Conservation (phyloP, 177 flowering plant genomes). For the Vitis hybrid region DNA sequence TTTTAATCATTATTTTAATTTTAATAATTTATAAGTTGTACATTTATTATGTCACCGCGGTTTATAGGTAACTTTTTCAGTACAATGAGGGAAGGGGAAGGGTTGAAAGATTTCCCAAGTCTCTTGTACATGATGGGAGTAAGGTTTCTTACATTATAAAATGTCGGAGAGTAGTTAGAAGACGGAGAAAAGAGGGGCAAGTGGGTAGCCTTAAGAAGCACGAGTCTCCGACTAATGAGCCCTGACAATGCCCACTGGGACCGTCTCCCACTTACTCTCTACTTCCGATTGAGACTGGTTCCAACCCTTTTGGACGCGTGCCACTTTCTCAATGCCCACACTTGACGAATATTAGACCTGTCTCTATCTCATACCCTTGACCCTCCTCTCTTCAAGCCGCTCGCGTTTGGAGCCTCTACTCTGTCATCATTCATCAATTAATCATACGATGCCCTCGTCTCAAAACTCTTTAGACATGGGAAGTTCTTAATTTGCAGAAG, state of each 20-base stretch:
- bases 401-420: neutral
- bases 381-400: neutral
- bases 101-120: too few species aligned
- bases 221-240: neutral
- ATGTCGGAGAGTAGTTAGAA: neutral
- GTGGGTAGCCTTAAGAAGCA: neutral
- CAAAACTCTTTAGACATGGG: too few species aligned
- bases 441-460: too few species aligned
- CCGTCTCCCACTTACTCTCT: neutral
- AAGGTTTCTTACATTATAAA: too few species aligned
- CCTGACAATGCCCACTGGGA: neutral
- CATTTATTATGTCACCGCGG: too few species aligned
- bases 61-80: too few species aligned
- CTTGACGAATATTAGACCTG: neutral
- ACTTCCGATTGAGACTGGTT: slow-evolving; percentile 8
- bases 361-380: neutral
- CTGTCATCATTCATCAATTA: too few species aligned
- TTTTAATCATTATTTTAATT: too few species aligned
- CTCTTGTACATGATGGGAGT: too few species aligned
- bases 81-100: too few species aligned
- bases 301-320: slow-evolving; percentile 7
- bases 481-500: too few species aligned
- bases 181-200: neutral
- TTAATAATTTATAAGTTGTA: too few species aligned
- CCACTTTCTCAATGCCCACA: neutral